Base-by-base conservation (phyloP, 148 eudicot species). In the Drosera capensis region DNA sequence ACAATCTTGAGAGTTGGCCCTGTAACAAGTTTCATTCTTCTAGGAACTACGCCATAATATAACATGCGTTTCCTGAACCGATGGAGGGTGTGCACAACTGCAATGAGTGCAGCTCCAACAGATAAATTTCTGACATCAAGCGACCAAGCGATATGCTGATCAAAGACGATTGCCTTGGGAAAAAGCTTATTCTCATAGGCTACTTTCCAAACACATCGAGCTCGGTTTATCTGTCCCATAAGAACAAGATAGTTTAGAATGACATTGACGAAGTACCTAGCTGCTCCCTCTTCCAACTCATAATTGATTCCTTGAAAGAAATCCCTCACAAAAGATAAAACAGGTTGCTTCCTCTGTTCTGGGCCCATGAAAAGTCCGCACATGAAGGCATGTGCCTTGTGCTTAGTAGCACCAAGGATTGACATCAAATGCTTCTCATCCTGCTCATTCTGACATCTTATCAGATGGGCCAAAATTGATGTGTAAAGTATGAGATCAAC, bases 61-160 rank as follows among this genome's bases (percentile, higher is more conserved):
- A 90, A 67, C 97, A 90, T 90, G 30, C 97, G 74, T 51, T 90
- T 90, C 55, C 97, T 73, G 48, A 90, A 90, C 43, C 97, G 78
- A 40, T 90, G 97, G 37, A 90, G 93, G 20, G 97, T 90, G 62
- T 90, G 97, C 49, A 75, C 95, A 4, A 80, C 87, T 14, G 95
- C 81, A 36, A 84, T 65, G 43, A 84, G 74, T 54, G 95, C 95
- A 25, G 97, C 97, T 23, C 95, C 95, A 57, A 90, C 93, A 3
- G 97, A 84, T 56, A 90, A 70, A 59, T 84, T 80, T 59, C 97
- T 78, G 19, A 90, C 97, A 57, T 90, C 97, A 45, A 90, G 92
- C 25, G 97, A 90, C 97, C 97, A 90, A 23, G 97, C 95, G 48
- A 90, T 84, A 51, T 90, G 95, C 64, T 90, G 95, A 71, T 90